These are phyloP conservation scores for Coniosporium tulheliwenetii DNA, from an alignment of 2,329 filamentous ascomycete species.

Conservation along the genomic window DNA sequence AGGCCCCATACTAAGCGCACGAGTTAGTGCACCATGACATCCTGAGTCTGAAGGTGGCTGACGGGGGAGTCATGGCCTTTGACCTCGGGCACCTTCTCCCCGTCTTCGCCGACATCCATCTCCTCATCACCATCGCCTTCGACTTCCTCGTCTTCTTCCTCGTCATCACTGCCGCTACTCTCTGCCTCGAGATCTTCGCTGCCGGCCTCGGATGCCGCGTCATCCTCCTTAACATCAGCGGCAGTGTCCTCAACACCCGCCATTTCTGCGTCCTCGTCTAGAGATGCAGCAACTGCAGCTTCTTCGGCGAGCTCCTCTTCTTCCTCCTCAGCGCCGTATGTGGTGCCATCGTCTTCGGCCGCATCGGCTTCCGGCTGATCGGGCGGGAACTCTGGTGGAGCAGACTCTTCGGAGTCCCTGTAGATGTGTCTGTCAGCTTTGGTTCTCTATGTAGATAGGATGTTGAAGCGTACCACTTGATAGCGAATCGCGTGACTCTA, in stretches of 20 bases:
- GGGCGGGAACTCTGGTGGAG: constrained; percentile 87
- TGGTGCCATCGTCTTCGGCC: constrained; percentile 62
- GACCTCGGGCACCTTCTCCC: not conserved
- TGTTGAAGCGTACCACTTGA: constrained; percentile 66
- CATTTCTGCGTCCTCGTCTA: constrained; percentile 61
- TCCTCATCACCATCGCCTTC: constrained; percentile 20
- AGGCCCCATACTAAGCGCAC: too few relatives aligned
- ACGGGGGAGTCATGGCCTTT: not conserved
- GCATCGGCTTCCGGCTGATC: constrained; percentile 94
- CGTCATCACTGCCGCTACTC: constrained; percentile 56
- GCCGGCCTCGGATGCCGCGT: constrained; percentile 56
- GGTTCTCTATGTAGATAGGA: not conserved
- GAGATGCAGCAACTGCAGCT: constrained; percentile 35
- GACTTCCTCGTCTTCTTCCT: constrained; percentile 42
- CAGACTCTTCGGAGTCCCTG: constrained; percentile 96
- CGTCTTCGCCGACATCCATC: constrained; percentile 3
- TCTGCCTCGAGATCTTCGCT: constrained; percentile 69
- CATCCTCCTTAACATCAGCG: constrained; percentile 30
- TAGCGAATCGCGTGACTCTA: constrained; percentile 89
- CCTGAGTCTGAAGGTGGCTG: not conserved
- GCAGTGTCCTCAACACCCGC: constrained; percentile 40
- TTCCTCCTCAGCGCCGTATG: constrained; percentile 78
- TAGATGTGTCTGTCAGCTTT: not conserved
- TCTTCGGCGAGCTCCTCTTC: constrained; percentile 48
- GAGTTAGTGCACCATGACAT: constrained; percentile 7